These are phyloP conservation scores for Talaromyces trachyspermus DNA, from an alignment of 495 filamentous ascomycete genomes.

Conservation along the genomic window DNA sequence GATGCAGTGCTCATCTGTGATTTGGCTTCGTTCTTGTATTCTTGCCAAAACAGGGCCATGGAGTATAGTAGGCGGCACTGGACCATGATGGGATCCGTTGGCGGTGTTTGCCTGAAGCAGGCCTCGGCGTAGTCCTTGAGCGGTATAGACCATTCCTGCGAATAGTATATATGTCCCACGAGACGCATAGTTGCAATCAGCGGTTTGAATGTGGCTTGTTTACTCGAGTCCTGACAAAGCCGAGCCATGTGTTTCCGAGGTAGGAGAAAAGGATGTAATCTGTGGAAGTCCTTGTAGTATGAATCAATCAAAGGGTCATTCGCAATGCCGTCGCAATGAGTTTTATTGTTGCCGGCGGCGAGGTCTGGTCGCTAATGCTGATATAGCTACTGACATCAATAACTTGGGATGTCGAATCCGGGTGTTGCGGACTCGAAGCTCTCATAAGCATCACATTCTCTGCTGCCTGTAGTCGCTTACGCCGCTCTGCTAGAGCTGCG, in stretches of 20 bases:
- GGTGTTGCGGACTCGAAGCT: not conserved
- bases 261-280: conserved; percentile 19
- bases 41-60: conserved; percentile 26
- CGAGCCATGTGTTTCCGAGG: conserved; percentile 13
- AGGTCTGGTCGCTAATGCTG: not conserved
- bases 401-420: conserved; percentile 5
- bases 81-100: conserved; percentile 28
- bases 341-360: not conserved
- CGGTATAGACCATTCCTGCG: conserved; percentile 15
- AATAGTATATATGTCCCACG: conserved; percentile 18
- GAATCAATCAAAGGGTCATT: conserved; percentile 19
- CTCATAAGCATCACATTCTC: not conserved
- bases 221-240: conserved; percentile 16
- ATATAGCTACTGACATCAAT: not conserved
- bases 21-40: conserved; percentile 17
- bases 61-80: conserved; percentile 27
- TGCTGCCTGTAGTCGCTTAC: conserved; percentile 11
- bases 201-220: conserved; percentile 11
- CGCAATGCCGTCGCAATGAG: conserved; percentile 9
- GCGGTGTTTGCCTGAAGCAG: conserved; percentile 50
- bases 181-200: conserved; percentile 19
- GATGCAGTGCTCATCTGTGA: conserved; percentile 16
- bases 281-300: conserved; percentile 25
- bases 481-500: conserved; percentile 17
- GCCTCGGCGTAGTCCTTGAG: conserved; percentile 16